A percentile compares a stretch with the other conserved stretches of the same genome.
phyloP scores from a whole-genome alignment of 2,329 filamentous ascomycete species.

The Trichoderma citrinoviride region DNA sequence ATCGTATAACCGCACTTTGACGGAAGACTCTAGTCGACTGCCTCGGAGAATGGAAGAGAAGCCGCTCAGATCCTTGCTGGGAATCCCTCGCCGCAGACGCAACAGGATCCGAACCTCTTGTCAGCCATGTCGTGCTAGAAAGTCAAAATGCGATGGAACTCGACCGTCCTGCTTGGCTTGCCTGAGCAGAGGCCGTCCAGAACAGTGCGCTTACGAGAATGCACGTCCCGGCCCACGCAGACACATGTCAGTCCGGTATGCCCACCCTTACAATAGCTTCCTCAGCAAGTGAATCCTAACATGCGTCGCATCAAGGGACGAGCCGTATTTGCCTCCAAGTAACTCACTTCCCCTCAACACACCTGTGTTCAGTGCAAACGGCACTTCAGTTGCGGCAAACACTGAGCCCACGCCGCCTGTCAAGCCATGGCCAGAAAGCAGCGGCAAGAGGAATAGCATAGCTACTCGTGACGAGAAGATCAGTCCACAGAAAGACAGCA shows the following conservation, averaged over 20 bases:
- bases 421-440: neutral
- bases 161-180: constrained; percentile 11
- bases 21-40: neutral
- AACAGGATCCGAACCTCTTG: neutral
- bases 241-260: neutral
- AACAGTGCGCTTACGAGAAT: constrained; percentile 2
- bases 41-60: constrained; percentile 7
- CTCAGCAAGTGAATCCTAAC: neutral
- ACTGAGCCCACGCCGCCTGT: neutral
- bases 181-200: neutral
- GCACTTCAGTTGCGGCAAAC: neutral
- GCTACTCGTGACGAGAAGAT: neutral
- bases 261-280: no score
- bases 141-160: constrained; percentile 12
- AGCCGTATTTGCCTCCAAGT: neutral
- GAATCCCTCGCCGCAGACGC: constrained; percentile 5
- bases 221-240: neutral
- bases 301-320: neutral
- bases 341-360: neutral
- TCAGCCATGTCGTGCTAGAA: neutral
- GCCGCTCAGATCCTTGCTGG: neutral
- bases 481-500: neutral
- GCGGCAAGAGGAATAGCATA: no score
- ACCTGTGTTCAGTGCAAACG: neutral
- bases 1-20: neutral